phyloP scores from a whole-genome alignment of 306 rosid genomes.

The Prunus mume region DNA sequence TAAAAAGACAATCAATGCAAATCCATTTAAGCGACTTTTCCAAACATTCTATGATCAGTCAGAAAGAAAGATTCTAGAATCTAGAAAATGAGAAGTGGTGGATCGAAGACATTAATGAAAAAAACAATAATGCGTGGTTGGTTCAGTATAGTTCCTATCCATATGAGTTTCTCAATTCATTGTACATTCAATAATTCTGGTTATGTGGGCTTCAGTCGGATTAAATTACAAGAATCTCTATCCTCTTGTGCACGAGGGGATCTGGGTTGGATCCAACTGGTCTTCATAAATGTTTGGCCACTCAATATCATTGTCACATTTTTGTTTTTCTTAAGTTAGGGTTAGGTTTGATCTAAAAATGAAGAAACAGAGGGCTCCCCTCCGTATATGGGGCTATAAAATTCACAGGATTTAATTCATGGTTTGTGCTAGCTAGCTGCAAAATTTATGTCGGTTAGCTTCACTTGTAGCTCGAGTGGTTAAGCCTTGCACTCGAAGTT shows the following conservation, averaged over 20 bases:
- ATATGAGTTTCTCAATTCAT: slow-evolving; percentile 21
- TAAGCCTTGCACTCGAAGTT: too few species aligned
- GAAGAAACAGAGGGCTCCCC: not conserved
- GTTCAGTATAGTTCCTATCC: slow-evolving; percentile 28
- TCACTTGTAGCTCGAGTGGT: too few species aligned
- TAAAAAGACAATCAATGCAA: slow-evolving; percentile 31
- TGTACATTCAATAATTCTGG: slow-evolving; percentile 34
- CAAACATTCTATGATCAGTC: slow-evolving; percentile 9
- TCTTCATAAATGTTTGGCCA: slow-evolving; percentile 22
- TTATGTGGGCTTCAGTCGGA: slow-evolving; percentile 26
- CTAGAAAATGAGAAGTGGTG: slow-evolving; percentile 15
- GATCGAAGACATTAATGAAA: slow-evolving; percentile 2
- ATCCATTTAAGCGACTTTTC: slow-evolving; percentile 2
- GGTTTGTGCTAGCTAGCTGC: not conserved
- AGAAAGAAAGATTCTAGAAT: slow-evolving; percentile 23
- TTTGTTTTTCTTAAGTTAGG: not conserved
- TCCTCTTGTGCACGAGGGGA: slow-evolving; percentile 41
- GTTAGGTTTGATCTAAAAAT: slow-evolving; percentile 1
- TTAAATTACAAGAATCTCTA: slow-evolving; percentile 33
- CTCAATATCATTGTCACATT: not conserved
- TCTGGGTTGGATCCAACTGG: slow-evolving; percentile 53
- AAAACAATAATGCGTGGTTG: not conserved
- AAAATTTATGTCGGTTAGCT: not conserved
- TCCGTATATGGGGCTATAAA: too few species aligned
- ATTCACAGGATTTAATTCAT: not conserved